phyloP scores from a whole-genome alignment of 2,329 filamentous ascomycete genomes.

The Beauveria sp. region DNA sequence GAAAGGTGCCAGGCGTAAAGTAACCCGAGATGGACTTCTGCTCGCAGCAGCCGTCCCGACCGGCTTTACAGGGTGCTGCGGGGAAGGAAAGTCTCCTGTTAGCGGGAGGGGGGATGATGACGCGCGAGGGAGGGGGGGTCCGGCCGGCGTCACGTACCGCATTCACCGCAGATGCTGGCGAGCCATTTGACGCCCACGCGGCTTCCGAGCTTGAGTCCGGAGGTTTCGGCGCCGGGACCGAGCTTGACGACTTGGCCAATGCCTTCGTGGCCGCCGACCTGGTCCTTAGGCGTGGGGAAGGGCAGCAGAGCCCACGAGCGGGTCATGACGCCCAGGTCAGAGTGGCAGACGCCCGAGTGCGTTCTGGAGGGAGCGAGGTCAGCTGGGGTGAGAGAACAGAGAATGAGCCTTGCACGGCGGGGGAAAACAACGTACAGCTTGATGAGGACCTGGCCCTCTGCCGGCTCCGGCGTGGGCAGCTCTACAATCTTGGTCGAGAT shows the following conservation, averaged over 20 bases:
- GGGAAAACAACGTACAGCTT: slow-evolving; percentile 15
- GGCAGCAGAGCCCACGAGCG: slow-evolving; percentile 10
- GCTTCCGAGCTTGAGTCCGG: slow-evolving; percentile 55
- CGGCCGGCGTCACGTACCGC: slow-evolving; percentile 17
- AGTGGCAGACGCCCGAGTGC: slow-evolving; percentile 21
- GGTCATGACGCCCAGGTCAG: slow-evolving; percentile 15
- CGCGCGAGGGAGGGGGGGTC: no score
- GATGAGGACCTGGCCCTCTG: slow-evolving; percentile 18
- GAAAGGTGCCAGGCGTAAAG: slow-evolving; percentile 20
- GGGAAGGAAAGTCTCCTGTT: background rate
- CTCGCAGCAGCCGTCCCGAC: slow-evolving; percentile 17
- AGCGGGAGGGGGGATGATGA: background rate
- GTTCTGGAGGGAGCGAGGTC: slow-evolving; percentile 8
- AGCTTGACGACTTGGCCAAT: slow-evolving; percentile 59
- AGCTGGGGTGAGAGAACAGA: background rate
- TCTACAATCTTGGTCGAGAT: slow-evolving; percentile 20
- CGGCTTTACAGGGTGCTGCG: slow-evolving; percentile 8
- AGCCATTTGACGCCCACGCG: slow-evolving; percentile 67
- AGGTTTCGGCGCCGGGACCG: slow-evolving; percentile 48
- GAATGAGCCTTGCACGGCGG: no score
- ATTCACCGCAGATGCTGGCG: slow-evolving; percentile 46
- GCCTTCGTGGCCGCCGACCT: slow-evolving; percentile 60
- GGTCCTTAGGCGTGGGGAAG: slow-evolving; percentile 6
- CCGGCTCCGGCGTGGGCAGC: slow-evolving; percentile 18
- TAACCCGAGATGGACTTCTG: slow-evolving; percentile 20